Evolutionary conservation across 2,329 filamentous ascomycete genomes (phyloP), one percentile per base, ranked within the genome.

Genomic region (Colletotrichum ledebouriae): DNA sequence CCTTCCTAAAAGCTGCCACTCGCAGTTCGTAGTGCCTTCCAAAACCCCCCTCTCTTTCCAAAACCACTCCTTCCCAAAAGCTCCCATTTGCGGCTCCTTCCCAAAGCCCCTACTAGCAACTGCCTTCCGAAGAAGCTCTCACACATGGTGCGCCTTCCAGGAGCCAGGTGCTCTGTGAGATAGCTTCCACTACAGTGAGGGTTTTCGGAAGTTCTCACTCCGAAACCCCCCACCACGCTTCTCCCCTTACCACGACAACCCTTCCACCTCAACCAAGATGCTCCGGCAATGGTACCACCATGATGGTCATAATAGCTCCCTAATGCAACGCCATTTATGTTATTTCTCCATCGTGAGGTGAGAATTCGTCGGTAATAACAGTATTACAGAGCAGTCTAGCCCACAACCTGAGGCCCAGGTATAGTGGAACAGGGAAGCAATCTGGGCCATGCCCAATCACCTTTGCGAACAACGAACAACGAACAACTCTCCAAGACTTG

Each of bases 351-450:
- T 46, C 42, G 15, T 17, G 42, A 46, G 42, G 42, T 46, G 10
- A 46, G 42, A 46, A n/a, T 17, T 17, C 42, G 42, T 46, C 42
- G n/a, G 42, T 46, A 17, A 17, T 46, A 17, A 9, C 42, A 46
- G 42, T 46, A 46, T 9, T 46, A 17, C 42, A 46, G 42, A 46
- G 15, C 42, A 46, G 42, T 46, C 42, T 46, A 46, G 42, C 42
- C 15, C 42, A 46, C 42, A 17, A 46, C 42, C 42, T 46, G 42
- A n/a, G 42, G 42, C 42, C 15, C 6, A 46, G 20, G 42, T 46
- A 17, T 46, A 17, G 42, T 17, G 42, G 42, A 4, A 46, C 42
- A 46, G 42, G 20, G 42, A 46, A 44, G 41, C 41, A 44, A n/a
- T 44, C 42, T 46, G 42, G 0, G 15, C 42, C 15, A 46, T 46